Evolutionary conservation across 1,139 yeast genomes (phyloP).

Genomic region (Suhomyces chickasaworum): DNA sequence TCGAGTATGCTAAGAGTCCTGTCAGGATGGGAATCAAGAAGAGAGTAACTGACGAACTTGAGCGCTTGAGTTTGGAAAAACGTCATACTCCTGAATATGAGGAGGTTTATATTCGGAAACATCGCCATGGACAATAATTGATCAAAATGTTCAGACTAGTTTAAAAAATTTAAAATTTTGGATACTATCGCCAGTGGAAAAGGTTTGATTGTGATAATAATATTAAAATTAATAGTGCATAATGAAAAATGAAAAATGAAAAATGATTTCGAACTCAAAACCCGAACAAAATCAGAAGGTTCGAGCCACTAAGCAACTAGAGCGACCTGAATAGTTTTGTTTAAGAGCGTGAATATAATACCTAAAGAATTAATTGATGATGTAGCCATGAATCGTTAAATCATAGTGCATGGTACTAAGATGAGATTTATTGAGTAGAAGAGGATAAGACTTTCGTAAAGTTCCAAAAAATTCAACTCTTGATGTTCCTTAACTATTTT

Average conservation of each 20-base stretch:
- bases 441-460: no score
- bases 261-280: no score
- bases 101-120: constrained; percentile 39
- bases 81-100: constrained; percentile 49
- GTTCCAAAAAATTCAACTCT: no score
- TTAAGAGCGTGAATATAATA: no score
- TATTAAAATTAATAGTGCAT: neutral
- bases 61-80: constrained; percentile 34
- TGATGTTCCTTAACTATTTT: no score
- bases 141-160: neutral
- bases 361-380: no score
- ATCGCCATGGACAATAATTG: constrained; percentile 18
- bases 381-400: no score
- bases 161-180: neutral
- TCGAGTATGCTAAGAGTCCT: constrained; percentile 16
- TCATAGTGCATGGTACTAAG: no score
- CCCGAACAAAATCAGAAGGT: no score
- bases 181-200: neutral
- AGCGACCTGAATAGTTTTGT: no score
- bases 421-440: no score
- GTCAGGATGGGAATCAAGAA: constrained; percentile 23
- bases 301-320: no score
- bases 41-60: constrained; percentile 46
- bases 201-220: neutral
- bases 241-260: neutral